Evolutionary conservation across 495 filamentous ascomycete genomes (phyloP), one percentile per base, ranked within the genome.

Genomic region (Haplographium delicatum): DNA sequence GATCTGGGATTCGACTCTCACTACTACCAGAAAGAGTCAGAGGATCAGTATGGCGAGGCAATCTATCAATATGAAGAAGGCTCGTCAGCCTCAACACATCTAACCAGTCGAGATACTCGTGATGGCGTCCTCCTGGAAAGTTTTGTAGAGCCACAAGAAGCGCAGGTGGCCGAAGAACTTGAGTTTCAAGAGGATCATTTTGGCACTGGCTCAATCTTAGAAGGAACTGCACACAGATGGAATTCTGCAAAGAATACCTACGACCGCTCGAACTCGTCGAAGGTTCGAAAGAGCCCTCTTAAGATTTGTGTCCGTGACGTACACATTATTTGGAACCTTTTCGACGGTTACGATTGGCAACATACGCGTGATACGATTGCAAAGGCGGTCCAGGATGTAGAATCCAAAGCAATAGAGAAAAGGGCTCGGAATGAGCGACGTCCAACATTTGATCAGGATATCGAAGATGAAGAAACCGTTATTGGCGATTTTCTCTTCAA

Each of bases 401-500:
- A 97, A 62, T 73, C 70, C 25, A 86, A 83, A 58, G 90, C 87
- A 11, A 79, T 83, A 16, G 88, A 96, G 59, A 79, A 84, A 22
- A 75, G 80, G 33, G 52, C 60, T 19, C 43, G 58, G 37, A 63
- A 62, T 46, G 68, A 68, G 20, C 73, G 64, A 42, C 69, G 69
- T 39, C 66, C 65, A 56, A 67, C 72, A 41, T 66, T 72, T n/a
- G 68, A 72, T 3, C 59, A 63, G 7, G 77, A 75, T 11, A 68
- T 70, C n/a, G 74, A 81, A 19, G 69, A 79, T 25, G 82, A 88
- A 7, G 89, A 96, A 19, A 85, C 85, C 1, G 83, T 91, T 13
- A 94, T 97, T 64, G 90, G 84, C 1, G 93, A 97, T 63, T 94
- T 90, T 60, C 75, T 99, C 18, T 99, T 99, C 78, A 96, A 97